phyloP scores from a whole-genome alignment of 257 asterid species.

The Petunia axillaris region DNA sequence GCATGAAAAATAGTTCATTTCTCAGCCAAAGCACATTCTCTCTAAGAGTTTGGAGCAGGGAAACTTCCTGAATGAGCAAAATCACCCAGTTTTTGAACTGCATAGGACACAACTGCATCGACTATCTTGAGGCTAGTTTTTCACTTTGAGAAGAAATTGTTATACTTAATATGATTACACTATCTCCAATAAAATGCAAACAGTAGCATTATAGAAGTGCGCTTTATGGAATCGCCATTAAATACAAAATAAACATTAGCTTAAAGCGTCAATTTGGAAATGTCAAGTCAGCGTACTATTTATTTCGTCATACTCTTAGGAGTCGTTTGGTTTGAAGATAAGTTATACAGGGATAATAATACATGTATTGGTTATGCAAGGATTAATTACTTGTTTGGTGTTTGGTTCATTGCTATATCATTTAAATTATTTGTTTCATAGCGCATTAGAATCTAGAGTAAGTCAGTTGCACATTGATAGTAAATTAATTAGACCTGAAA shows the following conservation, averaged over 20 bases:
- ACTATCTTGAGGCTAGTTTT: neutral
- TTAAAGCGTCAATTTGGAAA: neutral
- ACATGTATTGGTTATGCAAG: neutral
- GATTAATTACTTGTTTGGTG: too few species aligned
- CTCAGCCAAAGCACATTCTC: constrained; percentile 12
- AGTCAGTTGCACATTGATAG: neutral
- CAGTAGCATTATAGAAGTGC: neutral
- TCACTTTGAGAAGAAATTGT: neutral
- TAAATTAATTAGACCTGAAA: neutral
- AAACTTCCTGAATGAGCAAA: constrained; percentile 18
- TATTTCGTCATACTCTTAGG: too few species aligned
- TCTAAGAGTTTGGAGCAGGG: neutral
- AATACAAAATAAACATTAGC: neutral
- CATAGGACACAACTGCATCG: constrained; percentile 16
- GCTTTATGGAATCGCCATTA: neutral
- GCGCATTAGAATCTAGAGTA: neutral
- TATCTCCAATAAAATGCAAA: neutral
- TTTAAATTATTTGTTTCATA: neutral
- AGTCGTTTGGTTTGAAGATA: too few species aligned
- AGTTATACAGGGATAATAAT: too few species aligned
- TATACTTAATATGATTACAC: neutral
- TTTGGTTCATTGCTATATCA: neutral
- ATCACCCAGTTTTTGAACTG: constrained; percentile 13
- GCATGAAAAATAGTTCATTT: constrained; percentile 16
- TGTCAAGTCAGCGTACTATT: neutral